Conservation (phyloP, 768 basidiomycete genomes). For the Boletales sp. region DNA sequence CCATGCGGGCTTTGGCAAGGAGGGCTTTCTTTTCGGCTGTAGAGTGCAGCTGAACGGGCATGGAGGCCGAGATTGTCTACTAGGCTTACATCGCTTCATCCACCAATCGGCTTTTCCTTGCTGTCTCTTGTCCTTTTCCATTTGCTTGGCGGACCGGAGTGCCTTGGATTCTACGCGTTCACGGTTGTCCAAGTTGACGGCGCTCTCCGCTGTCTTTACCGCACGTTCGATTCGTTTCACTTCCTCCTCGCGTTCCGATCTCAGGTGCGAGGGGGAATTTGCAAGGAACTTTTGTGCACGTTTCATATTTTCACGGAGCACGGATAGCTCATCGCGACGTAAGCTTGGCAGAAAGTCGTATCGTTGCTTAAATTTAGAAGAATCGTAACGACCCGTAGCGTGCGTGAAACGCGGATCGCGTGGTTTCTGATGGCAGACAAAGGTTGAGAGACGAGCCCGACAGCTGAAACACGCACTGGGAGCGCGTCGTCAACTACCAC, state of each 20-base stretch:
- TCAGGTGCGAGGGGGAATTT: conserved; percentile 58
- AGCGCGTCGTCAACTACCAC: conserved; percentile 65
- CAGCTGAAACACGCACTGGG: conserved; percentile 41
- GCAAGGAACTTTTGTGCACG: conserved; percentile 61
- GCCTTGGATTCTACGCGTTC: conserved; percentile 72
- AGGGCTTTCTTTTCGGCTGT: conserved; percentile 78
- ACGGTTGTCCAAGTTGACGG: conserved; percentile 66
- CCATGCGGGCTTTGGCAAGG: conserved; percentile 70
- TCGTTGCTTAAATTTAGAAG: conserved; percentile 59
- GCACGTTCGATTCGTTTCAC: conserved; percentile 67
- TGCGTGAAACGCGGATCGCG: conserved; percentile 87
- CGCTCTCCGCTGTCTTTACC: conserved; percentile 72
- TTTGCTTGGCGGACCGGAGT: conserved; percentile 41
- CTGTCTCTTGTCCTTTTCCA: conserved; percentile 56
- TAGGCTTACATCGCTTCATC: conserved; percentile 71
- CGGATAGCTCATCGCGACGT: conserved; percentile 60
- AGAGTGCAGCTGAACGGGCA: background rate
- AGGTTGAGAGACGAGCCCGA: background rate
- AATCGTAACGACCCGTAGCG: conserved; percentile 64
- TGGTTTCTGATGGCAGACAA: conserved; percentile 47
- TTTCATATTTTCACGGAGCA: conserved; percentile 62
- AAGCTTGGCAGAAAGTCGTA: conserved; percentile 74
- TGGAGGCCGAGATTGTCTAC: background rate
- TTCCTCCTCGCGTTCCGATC: conserved; percentile 62
- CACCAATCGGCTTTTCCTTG: conserved; percentile 83